phyloP scores from a whole-genome alignment of 768 basidiomycete genomes.

The Pleurotus giganteus region DNA sequence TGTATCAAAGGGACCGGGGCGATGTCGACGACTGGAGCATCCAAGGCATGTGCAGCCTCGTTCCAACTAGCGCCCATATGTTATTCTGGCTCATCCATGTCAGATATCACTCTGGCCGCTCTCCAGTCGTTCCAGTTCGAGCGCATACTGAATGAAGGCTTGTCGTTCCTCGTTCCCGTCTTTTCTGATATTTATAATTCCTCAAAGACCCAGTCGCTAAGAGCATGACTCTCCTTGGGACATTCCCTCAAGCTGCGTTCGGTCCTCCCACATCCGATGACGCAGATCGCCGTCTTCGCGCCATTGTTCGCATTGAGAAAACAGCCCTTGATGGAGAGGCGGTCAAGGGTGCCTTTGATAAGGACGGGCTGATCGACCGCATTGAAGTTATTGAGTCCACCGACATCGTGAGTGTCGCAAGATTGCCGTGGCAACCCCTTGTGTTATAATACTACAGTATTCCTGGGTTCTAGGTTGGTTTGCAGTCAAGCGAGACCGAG shows the following conservation, averaged over 20 bases:
- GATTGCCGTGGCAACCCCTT: not conserved
- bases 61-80: no score
- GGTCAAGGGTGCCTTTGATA: slow-evolving; percentile 34
- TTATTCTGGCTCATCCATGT: not conserved
- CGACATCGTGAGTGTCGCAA: slow-evolving; percentile 55
- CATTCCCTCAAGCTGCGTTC: slow-evolving; percentile 35
- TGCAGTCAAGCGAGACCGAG: slow-evolving; percentile 41
- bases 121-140: slow-evolving; percentile 46
- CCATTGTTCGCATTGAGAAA: slow-evolving; percentile 79
- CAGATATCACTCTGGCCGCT: not conserved
- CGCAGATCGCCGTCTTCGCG: slow-evolving; percentile 32
- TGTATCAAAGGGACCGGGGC: no score
- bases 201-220: slow-evolving; percentile 56
- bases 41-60: no score
- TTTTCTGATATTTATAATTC: not conserved
- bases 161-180: not conserved
- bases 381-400: slow-evolving; percentile 54
- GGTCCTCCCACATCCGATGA: slow-evolving; percentile 11
- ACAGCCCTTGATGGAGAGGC: slow-evolving; percentile 55
- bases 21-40: no score
- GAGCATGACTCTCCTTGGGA: slow-evolving; percentile 67
- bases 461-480: slow-evolving; percentile 79
- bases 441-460: slow-evolving; percentile 49
- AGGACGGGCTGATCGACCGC: slow-evolving; percentile 35
- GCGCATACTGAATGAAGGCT: slow-evolving; percentile 52